These are phyloP conservation scores for Arthrobotrys iridis DNA, from an alignment of 2,329 filamentous ascomycete genomes.

Conservation along the genomic window DNA sequence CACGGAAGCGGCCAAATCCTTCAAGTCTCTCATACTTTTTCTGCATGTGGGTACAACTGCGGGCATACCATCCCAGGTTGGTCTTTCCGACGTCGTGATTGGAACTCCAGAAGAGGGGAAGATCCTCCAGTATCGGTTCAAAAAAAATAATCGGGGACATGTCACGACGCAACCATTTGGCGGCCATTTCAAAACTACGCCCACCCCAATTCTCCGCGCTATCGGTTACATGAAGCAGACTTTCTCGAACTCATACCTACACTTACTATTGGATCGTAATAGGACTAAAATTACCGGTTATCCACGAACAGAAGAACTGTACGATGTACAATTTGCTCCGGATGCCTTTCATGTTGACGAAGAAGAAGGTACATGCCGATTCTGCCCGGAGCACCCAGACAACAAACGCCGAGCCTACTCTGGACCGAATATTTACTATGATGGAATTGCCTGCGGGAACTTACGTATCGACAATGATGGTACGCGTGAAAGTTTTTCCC, in stretches of 20 bases:
- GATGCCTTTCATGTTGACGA: too few species aligned
- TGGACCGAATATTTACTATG: background rate
- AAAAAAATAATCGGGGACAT: background rate
- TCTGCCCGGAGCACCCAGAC: background rate
- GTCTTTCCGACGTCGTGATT: conserved; percentile 20
- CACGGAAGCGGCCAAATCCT: background rate
- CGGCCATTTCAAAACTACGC: background rate
- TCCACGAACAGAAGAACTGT: background rate
- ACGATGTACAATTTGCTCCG: too few species aligned
- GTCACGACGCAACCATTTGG: background rate
- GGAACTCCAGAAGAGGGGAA: background rate
- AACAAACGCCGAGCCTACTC: background rate
- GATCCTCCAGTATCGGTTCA: background rate
- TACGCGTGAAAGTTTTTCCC: background rate
- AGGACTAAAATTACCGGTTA: background rate
- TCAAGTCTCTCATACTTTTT: background rate
- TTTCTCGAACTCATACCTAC: background rate
- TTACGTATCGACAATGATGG: background rate
- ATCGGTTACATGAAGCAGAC: too few species aligned
- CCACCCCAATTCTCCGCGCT: too few species aligned
- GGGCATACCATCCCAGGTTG: background rate
- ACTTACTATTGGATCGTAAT: background rate
- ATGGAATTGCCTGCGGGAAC: background rate
- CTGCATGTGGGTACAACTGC: conserved; percentile 3
- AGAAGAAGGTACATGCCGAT: background rate